These are phyloP conservation scores for Avicennia marina DNA, from an alignment of 257 asterid species.

Conservation along the genomic window DNA sequence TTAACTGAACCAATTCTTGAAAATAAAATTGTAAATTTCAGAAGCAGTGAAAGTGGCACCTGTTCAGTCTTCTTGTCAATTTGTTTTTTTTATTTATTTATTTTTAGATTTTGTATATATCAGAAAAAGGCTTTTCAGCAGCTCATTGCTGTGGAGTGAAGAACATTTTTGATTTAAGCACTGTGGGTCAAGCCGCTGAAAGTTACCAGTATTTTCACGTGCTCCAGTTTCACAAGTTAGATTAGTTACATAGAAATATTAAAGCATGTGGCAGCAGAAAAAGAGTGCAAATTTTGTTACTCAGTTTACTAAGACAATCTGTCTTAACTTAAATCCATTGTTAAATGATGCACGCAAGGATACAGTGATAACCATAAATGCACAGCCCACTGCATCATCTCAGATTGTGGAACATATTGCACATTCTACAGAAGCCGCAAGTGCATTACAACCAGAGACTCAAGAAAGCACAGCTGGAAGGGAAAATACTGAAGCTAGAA, in stretches of 20 bases:
- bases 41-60: conserved; percentile 27
- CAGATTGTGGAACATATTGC: conserved; percentile 14
- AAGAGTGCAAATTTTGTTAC: not conserved
- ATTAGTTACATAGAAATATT: conserved; percentile 6
- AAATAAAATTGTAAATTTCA: conserved; percentile 23
- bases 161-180: too few species aligned
- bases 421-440: conserved; percentile 18
- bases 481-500: conserved; percentile 32
- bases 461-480: conserved; percentile 21
- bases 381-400: conserved; percentile 24
- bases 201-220: conserved; percentile 22
- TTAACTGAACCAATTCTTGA: conserved; percentile 27
- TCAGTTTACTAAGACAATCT: not conserved
- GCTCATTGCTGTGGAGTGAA: too few species aligned
- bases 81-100: not conserved
- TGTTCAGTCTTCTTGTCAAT: not conserved
- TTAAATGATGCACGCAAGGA: conserved; percentile 50
- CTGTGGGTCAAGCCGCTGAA: conserved; percentile 31
- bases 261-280: too few species aligned
- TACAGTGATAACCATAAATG: conserved; percentile 45
- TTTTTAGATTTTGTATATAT: too few species aligned
- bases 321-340: not conserved
- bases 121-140: too few species aligned
- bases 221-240: conserved; percentile 31
- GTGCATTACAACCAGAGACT: conserved; percentile 23